Percentiles rank a stretch among this genome's conserved stretches.
phyloP scores from a whole-genome alignment of 2,329 filamentous ascomycete species.

The Exophiala lecanii-corni region DNA sequence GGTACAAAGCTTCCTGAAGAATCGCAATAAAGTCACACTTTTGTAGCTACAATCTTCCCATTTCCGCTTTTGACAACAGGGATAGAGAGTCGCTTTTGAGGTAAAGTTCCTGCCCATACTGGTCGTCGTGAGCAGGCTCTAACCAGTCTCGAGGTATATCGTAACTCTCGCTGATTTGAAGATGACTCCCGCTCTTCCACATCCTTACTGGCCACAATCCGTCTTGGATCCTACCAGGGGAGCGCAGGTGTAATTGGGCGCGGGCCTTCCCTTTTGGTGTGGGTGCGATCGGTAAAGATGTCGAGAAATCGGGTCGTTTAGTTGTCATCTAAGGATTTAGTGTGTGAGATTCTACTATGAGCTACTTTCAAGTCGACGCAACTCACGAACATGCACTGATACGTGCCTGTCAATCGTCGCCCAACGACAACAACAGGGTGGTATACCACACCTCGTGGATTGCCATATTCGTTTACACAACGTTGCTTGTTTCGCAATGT shows the following conservation, averaged over 20 bases:
- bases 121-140: neutral
- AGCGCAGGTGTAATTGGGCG: neutral
- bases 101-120: neutral
- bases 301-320: neutral
- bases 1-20: neutral
- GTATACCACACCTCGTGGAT: no score
- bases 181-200: neutral
- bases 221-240: neutral
- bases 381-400: no score
- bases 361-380: no score
- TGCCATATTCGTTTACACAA: no score
- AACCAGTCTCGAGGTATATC: neutral
- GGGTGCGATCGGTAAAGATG: neutral
- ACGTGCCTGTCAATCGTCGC: no score
- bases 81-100: conserved; percentile 1
- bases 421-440: no score
- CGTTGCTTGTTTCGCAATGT: no score
- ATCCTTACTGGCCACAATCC: neutral
- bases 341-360: neutral
- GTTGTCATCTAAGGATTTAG: neutral
- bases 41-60: neutral
- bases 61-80: neutral
- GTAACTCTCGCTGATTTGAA: conserved; percentile 1
- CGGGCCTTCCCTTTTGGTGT: neutral
- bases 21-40: neutral